A percentile compares a stretch with the other conserved stretches of the same genome.
phyloP scores from a whole-genome alignment of 83 land plant species.

The Diphasiastrum complanatum region DNA sequence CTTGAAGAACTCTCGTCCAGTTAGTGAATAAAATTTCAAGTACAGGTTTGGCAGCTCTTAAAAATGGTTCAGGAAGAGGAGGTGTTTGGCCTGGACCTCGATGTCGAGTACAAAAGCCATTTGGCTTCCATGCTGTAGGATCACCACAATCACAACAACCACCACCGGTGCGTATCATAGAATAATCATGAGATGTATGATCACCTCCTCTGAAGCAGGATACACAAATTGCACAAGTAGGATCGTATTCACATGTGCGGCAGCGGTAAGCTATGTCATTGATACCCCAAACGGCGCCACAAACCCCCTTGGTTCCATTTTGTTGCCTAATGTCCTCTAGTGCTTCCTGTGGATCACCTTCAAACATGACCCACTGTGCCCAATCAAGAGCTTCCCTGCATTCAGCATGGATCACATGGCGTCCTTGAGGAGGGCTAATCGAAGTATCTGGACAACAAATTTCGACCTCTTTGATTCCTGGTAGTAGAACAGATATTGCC shows the following conservation, averaged over 20 bases:
- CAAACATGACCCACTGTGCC: constrained; percentile 85
- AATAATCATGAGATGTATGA: constrained; percentile 82
- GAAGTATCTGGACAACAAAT: background rate
- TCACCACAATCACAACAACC: constrained; percentile 99
- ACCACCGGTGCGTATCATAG: constrained; percentile 84
- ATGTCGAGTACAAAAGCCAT: constrained; percentile 88
- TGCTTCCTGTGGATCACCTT: constrained; percentile 46
- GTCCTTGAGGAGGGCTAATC: background rate
- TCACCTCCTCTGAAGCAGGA: constrained; percentile 86
- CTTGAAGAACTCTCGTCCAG: constrained; percentile 53
- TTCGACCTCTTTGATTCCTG: constrained; percentile 26
- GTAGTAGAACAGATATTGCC: constrained; percentile 41
- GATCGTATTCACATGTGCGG: constrained; percentile 87
- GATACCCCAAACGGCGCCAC: constrained; percentile 93
- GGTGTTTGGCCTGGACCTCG: constrained; percentile 76
- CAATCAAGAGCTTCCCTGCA: constrained; percentile 55
- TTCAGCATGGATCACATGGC: constrained; percentile 20
- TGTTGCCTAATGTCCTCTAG: constrained; percentile 35
- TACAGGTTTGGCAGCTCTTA: constrained; percentile 48
- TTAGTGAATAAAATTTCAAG: constrained; percentile 48
- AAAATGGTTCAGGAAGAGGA: constrained; percentile 45
- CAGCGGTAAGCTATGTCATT: constrained; percentile 90
- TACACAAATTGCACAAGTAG: constrained; percentile 97
- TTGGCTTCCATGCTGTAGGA: constrained; percentile 89
- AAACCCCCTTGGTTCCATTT: constrained; percentile 61